Evolutionary conservation across 805 yeast genomes (phyloP), one percentile per base, ranked within the genome.

Genomic region (Saitoella complicata): DNA sequence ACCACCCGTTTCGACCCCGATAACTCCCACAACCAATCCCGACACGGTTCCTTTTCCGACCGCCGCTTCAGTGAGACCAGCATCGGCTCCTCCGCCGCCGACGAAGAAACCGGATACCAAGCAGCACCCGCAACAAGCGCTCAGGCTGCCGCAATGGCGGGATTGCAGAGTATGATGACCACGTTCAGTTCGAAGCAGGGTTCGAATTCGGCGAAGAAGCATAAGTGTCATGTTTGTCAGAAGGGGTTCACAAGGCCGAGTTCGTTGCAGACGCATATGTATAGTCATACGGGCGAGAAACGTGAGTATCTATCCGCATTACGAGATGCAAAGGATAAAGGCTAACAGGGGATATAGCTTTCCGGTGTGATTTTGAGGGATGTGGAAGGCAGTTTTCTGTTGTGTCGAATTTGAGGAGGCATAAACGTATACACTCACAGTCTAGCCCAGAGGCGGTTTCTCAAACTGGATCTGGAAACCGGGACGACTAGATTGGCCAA

Each of bases 181-280:
- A 46, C 53, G 31, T 50, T 50, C 41, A 44, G 38, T 37, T 49
- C 53, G 13, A 50, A 50, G 34, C 32, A 41, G 34, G 32, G 44
- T n/a, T 37, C 46, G 31, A 43, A 44, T n/a, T 8, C 51, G 7
- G 44, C 43, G 36, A 51, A 50, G 38, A 58, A 59, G 48, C 64
- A 64, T 52, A 54, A 53, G 44, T 55, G 67, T 47, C 50, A 50
- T 30, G 70, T 76, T 31, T 83, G 94, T 58, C 70, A 74, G 45
- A 82, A 83, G 59, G 76, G 76, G 41, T 84, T 85, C 64, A 80
- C 83, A 46, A 67, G 95, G 51, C 94, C 94, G 5, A 76, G 84
- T 10, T 80, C 91, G 4, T 66, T 84, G 46, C 80, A 76, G 58
- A 82, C 88, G 3, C 95, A 84, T 63, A 70, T 72, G 56, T 75